Conservation (phyloP, 2,329 filamentous ascomycete species). For the Xylaria sp. region DNA sequence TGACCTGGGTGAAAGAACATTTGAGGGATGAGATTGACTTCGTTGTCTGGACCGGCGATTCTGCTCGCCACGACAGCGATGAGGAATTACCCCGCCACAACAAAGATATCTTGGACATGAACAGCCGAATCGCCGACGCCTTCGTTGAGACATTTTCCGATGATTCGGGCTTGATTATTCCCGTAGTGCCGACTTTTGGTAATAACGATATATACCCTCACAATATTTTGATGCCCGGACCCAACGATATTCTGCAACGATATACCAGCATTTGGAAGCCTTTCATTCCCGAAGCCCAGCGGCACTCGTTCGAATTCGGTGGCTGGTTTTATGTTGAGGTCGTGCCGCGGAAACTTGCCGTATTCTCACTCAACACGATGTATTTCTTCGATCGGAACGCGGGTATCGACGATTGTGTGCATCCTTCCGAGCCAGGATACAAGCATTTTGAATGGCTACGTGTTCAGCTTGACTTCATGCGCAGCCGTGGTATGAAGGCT, state of each 20-base stretch:
- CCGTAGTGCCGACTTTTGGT: conserved; percentile 89
- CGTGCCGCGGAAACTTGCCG: conserved; percentile 83
- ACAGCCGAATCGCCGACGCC: conserved; percentile 78
- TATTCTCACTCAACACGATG: conserved; percentile 95
- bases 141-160: conserved; percentile 79
- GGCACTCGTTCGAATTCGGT: conserved; percentile 89
- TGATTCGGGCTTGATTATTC: conserved; percentile 72
- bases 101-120: conserved; percentile 80
- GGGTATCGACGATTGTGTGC: conserved; percentile 88
- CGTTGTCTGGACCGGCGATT: conserved; percentile 92
- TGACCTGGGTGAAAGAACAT: conserved; percentile 86
- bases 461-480: conserved; percentile 85
- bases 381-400: conserved; percentile 96
- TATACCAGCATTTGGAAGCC: conserved; percentile 83
- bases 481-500: conserved; percentile 88
- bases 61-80: conserved; percentile 88
- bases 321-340: conserved; percentile 97
- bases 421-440: conserved; percentile 84
- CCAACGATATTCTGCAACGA: conserved; percentile 84
- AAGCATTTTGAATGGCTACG: conserved; percentile 97
- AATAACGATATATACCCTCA: conserved; percentile 99
- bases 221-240: conserved; percentile 88
- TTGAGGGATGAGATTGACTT: conserved; percentile 86
- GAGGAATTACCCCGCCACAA: conserved; percentile 80
- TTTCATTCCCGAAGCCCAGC: conserved; percentile 93